Percentiles rank a stretch among this genome's conserved stretches.
Conservation (phyloP, 2,329 filamentous ascomycete genomes). For the Aspergillus sp. region DNA sequence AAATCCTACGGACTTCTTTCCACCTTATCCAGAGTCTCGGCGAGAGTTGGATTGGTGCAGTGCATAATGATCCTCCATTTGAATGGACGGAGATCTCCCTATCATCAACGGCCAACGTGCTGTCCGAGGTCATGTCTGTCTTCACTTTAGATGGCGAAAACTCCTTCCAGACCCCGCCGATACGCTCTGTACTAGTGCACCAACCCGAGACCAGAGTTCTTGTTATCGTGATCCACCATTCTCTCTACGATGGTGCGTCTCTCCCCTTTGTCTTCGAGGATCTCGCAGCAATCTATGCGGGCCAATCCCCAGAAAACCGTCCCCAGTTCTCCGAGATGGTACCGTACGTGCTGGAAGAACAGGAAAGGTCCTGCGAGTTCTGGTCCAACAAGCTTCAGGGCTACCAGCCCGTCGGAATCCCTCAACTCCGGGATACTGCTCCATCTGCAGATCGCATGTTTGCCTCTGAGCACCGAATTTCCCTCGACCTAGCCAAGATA, state of each 20-base stretch:
- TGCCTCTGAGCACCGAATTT: conserved; percentile 18
- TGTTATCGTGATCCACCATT: conserved; percentile 72
- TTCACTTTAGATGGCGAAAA: conserved; percentile 19
- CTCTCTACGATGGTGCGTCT: conserved; percentile 83
- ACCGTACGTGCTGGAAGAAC: conserved; percentile 47
- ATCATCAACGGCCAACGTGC: conserved; percentile 13
- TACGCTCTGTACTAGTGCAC: conserved; percentile 37
- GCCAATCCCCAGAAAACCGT: conserved; percentile 16
- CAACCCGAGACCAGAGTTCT: conserved; percentile 38
- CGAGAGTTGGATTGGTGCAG: conserved; percentile 27
- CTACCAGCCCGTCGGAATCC: conserved; percentile 23
- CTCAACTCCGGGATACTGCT: conserved; percentile 10
- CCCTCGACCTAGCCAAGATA: conserved; percentile 17
- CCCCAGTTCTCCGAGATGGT: conserved; percentile 51
- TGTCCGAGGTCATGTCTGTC: conserved; percentile 13
- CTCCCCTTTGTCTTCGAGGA: conserved; percentile 70
- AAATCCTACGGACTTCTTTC: conserved; percentile 66
- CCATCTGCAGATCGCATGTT: conserved; percentile 18
- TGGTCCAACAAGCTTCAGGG: conserved; percentile 24
- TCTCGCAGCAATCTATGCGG: conserved; percentile 61
- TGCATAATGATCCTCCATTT: conserved; percentile 23
- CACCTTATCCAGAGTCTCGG: conserved; percentile 23
- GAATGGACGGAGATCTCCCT: conserved; percentile 21
- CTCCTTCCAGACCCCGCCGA: conserved; percentile 24
- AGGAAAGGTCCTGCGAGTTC: conserved; percentile 43